Evolutionary conservation across 2,329 filamentous ascomycete species (phyloP).

Genomic region (Fusarium brevicatenulatum): DNA sequence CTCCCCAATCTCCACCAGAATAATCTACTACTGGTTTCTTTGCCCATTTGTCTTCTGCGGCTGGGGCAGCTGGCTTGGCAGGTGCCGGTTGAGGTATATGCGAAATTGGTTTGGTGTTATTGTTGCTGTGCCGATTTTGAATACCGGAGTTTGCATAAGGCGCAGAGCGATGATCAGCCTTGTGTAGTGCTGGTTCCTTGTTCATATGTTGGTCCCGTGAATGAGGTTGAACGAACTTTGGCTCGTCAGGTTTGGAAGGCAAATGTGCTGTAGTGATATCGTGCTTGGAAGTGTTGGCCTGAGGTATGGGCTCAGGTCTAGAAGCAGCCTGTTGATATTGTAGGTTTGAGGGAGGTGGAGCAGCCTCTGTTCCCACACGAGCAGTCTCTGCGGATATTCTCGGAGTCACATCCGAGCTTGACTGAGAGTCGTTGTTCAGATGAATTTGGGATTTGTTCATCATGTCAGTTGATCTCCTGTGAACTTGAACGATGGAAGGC

Average conservation of each 20-base stretch:
- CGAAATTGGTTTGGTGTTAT: not conserved
- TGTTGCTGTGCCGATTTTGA: conserved; percentile 6
- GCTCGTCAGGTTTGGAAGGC: conserved; percentile 5
- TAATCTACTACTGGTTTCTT: conserved; percentile 41
- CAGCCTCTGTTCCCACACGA: not conserved
- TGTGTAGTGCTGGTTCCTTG: not conserved
- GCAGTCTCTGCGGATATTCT: conserved; percentile 15
- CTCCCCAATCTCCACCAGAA: conserved; percentile 43
- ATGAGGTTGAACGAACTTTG: conserved; percentile 8
- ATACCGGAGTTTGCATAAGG: not conserved
- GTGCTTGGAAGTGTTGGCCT: not conserved
- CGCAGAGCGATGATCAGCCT: conserved; percentile 3
- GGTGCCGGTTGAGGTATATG: not conserved
- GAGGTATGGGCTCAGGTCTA: not conserved
- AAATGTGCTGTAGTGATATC: conserved; percentile 11
- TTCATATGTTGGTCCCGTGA: not conserved
- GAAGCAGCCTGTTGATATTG: conserved; percentile 10
- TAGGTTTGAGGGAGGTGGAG: not conserved
- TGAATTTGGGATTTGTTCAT: conserved; percentile 19
- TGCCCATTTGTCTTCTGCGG: conserved; percentile 39
- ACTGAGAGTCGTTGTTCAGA: conserved; percentile 1
- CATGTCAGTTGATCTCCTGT: conserved; percentile 39
- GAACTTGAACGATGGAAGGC: conserved; percentile 41
- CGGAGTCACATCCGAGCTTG: conserved; percentile 18
- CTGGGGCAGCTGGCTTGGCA: not conserved